Base-by-base conservation (phyloP, 208 protist species). In the Trypanosoma lewisi region DNA sequence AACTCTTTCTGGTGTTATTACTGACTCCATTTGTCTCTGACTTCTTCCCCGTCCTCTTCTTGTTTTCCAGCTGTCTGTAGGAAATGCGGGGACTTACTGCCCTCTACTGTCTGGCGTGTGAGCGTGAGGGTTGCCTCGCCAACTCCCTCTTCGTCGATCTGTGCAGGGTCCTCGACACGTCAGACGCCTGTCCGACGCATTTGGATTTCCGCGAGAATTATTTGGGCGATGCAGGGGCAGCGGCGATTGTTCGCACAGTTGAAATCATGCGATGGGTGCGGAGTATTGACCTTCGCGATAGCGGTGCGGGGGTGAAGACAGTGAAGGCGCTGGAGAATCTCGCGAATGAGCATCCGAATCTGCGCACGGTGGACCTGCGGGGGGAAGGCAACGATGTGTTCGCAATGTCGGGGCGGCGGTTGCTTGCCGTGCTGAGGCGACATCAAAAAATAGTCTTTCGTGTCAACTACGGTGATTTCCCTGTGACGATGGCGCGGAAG, bases 201-300 rank as follows among this genome's bases (percentile, higher is more conserved):
- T 50, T 87, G 7, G 78, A 82, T 7, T 69, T 93, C 31, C 53
- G 70, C 19, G 6, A 56, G 16, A 90, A 87, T 37, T 84, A 89
- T 33, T 75, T 93, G 19, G 83, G 87, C 33, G 87, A 93, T 49
- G 71, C 78, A 4, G 87, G 83, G 7, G 64, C 78, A 9, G 87
- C 87, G 0, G 87, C 83, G 0, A 62, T 87, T 23, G 58, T 93
- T 37, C 78, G 83, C 23, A 78, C 80, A 25, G 67, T 90, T 36
- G 75, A 80, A 25, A 59, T 88, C 31, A 69, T 89, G 73, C 70
- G 80, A 31, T 90, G 83, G 87, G 72, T 93, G 36, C 74, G 73
- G 19, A 21, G 25, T 16, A 51, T 93, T 1, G 66, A 88, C 19
- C 62, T 79, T 12, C 73, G 77, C 23, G 72, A 62, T 33, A 69